Base-by-base conservation (phyloP, 805 yeast species). In the Priceomyces fermenticarens region DNA sequence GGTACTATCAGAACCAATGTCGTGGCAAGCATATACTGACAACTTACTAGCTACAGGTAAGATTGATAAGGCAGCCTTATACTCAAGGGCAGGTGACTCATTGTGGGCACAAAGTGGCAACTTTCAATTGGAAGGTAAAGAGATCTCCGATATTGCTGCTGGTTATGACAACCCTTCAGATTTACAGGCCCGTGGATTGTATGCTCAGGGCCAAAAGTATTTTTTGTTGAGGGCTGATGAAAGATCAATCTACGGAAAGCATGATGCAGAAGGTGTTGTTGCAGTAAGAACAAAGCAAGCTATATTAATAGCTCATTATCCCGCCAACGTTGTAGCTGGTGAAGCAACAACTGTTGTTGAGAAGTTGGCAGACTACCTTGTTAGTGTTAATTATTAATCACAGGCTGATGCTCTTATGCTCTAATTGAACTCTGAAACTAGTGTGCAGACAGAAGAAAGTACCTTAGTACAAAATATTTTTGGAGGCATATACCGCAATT, bases 321-420 rank as follows among this genome's bases (percentile, higher is more conserved):
- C 95, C 11, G 79, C 86, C 10, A 90, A 90, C 41, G 85, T 87
- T 35, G 91, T 83, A 63, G 88, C 98, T 26, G 97, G 96, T 53
- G 96, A 88, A 61, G 98, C 98, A 39, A 86, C 97, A 44, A 80
- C 85, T 57, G 86, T 90, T 48, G 96, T 91, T 42, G 99, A 93
- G 66, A 91, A 88, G 59, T 77, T 93, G 72, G 98, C 96, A 35
- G 98, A 93, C 63, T 90, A 93, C 60, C 77, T 93, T 68, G 88
- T 91, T 61, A 73, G 88, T 56, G 91, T 85, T 40, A 86, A 88
- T 44, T 90, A 87, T 66, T 91, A 75, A 57, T 35, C 13, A 42
- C 46, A 43, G 6, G 35, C 34, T 12, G 20, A 36, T 23, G 42
- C 32, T 47, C 44, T 47, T 45, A 45, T 20, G 25, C 25, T 14